Evolutionary conservation across 768 basidiomycete species (phyloP).

Genomic region (Tephrocybe sp.): DNA sequence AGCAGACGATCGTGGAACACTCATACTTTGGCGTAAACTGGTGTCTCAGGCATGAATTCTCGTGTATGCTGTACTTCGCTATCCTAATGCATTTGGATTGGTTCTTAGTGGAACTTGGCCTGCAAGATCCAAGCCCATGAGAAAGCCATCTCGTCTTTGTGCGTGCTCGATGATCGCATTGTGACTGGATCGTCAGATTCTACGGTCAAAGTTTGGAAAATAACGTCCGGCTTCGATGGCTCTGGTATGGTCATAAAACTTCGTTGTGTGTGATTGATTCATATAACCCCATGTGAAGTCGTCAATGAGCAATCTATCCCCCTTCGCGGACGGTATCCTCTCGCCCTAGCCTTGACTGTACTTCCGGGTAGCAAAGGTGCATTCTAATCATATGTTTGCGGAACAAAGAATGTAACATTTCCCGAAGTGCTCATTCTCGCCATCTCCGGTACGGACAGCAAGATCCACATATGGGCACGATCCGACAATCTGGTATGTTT

Average conservation of each 20-base stretch:
- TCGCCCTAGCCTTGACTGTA: slow-evolving; percentile 59
- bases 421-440: slow-evolving; percentile 65
- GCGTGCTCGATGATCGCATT: slow-evolving; percentile 44
- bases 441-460: slow-evolving; percentile 76
- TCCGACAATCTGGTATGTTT: slow-evolving; percentile 52
- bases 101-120: slow-evolving; percentile 37
- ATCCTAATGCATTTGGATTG: slow-evolving; percentile 1
- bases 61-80: slow-evolving; percentile 16
- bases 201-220: slow-evolving; percentile 69
- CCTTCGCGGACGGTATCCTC: slow-evolving; percentile 68
- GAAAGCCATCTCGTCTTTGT: slow-evolving; percentile 68
- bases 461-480: slow-evolving; percentile 74
- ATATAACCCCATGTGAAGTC: slow-evolving; percentile 29
- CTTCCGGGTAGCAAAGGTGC: slow-evolving; percentile 72
- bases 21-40: slow-evolving; percentile 60
- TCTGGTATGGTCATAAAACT: slow-evolving; percentile 24
- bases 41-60: slow-evolving; percentile 37
- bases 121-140: slow-evolving; percentile 56
- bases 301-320: slow-evolving; percentile 56
- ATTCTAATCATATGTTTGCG: neutral
- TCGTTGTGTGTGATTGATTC: slow-evolving; percentile 8
- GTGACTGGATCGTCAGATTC: slow-evolving; percentile 86
- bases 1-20: slow-evolving; percentile 72
- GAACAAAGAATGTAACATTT: neutral
- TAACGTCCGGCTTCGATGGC: slow-evolving; percentile 29